Base-by-base conservation (phyloP, 2,329 filamentous ascomycete species). In the Pseudogymnoascus sp. region DNA sequence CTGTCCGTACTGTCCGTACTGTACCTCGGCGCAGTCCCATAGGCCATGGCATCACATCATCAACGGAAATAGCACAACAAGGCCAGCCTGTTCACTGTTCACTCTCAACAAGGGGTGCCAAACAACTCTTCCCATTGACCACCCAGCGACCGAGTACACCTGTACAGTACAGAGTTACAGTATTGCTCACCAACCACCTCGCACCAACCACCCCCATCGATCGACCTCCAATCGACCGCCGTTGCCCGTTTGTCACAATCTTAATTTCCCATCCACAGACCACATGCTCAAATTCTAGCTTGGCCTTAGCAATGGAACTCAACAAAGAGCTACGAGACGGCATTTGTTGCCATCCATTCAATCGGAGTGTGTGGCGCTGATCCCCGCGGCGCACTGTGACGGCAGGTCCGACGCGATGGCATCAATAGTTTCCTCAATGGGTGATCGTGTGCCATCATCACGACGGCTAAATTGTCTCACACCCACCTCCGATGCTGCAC, bases 391-490 rank as follows among this genome's bases (percentile, higher is more conserved):
- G 7, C 21, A 12, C n/a, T 55, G 13, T 9, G n/a, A 55, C 45
- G 27, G 18, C 21, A 45, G 18, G 39, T 40, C 39, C 39, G 37
- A 39, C 36, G 13, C 36, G n/a, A 15, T 15, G 37, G 37, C 37
- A 25, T 18, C 36, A 37, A 15, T 15, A 27, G 21, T 27, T 48
- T 4, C 25, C 45, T 10, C 5, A 18, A 55, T 8, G 48, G 48
- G 29, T 55, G 48, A 55, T 55, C 48, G 29, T 55, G 48, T 55
- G 48, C 48, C 48, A 55, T 55, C 48, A 35, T 55, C 48, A 55
- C 48, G 48, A 55, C 15, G 48, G 48, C 29, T 55, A 55, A 21
- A 31, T 33, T 55, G 48, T 55, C 48, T 55, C 29, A 55, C 27
- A 18, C 5, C 5, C 40, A 21, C 21, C 10, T 40, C 37, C 37